Base-by-base conservation (phyloP, 1,139 yeast genomes). In the Sugiyamaella grinbergsii region DNA sequence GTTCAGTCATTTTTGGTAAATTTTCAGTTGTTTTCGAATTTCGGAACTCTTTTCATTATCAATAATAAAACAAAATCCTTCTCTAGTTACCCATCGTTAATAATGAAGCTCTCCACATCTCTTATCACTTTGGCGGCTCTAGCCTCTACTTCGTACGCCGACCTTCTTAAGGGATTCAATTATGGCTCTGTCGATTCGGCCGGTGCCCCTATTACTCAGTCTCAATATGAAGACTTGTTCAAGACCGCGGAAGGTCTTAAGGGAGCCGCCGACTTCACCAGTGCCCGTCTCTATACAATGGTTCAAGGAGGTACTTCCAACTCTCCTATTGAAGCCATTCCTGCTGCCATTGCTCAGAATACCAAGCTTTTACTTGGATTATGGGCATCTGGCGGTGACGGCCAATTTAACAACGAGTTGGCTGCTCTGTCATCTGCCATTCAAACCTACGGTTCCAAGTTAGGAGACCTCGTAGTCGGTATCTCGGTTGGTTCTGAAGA, bases 401-500 rank as follows among this genome's bases (percentile, higher is more conserved):
- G 55, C 18, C 60, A 58, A 55, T 66, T 64, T 56, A 50, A 55
- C 51, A 62, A 65, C 36, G 70, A 66, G 57, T 54, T 65, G 55
- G 52, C 55, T 43, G 70, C 70, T 23, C 57, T 65, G 38, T 49
- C 52, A 54, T 44, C 51, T 41, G 64, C 67, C 55, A 58, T 66
- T 40, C 28, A 42, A 31, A 47, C 57, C 13, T 56, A 62, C 44
- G 60, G 60, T 44, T 44, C 47, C 45, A 40, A 51, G 47, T 45
- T 59, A 22, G 42, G 41, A 16, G 60, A 58, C 46, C 44, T 54
- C 57, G 78, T 88, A 65, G 80, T 83, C 64, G 85, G 83, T 42
- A 77, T 89, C 73, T 75, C 86, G 49, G 96, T 89, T 58, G 96
- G 96, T 62, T 86, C 95, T 28, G 96, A 89, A 77, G 93, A 95